Evolutionary conservation across 441 rosid genomes (phyloP), one percentile per base, ranked within the genome.

Genomic region (Jatropha podagrica): DNA sequence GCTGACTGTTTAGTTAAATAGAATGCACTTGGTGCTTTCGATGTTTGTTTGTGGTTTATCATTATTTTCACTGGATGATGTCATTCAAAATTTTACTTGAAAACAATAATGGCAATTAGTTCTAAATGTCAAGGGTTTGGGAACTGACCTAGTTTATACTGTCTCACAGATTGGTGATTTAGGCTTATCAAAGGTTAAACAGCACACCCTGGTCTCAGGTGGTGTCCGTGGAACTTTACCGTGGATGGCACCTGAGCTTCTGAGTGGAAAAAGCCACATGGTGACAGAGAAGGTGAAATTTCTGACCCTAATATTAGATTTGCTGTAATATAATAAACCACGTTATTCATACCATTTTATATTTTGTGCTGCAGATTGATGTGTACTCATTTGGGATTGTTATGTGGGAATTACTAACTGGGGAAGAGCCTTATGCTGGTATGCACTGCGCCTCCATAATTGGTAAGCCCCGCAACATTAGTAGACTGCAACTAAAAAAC

Each of bases 241-340:
- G 49, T 96, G 99, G 99, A 96, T 96, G 98, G 99, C 99, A 71
- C 99, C 99, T 64, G 97, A 96, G 89, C 98, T 96, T 75, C 84
- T 96, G 78, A 94, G 99, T 79, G 97, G 98, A 65, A 96, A 96
- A 89, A 94, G 91, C 78, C 89, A 91, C 79, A 96, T 96, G 99
- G 97, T 96, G 68, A 84, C 98, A 44, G 99, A 96, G 78, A 94
- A 96, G 97, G 98, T 96, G 82, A 75, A 41, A 69, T 44, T 76
- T 41, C 42, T 20, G 32, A 1, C 4, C 5, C 20, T 20, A 72
- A 32, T n/a, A 37, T 18, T 38, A 63, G 11, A 13, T 61, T 62
- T 14, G 5, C 44, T 62, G 9, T 11, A 66, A 0, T 54, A 37
- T n/a, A 37, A 13, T 10, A n/a, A 2, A 44, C 44, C 44, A 26